Base-by-base conservation (phyloP, 306 rosid genomes). In the Heteromeles arbutifolia region DNA sequence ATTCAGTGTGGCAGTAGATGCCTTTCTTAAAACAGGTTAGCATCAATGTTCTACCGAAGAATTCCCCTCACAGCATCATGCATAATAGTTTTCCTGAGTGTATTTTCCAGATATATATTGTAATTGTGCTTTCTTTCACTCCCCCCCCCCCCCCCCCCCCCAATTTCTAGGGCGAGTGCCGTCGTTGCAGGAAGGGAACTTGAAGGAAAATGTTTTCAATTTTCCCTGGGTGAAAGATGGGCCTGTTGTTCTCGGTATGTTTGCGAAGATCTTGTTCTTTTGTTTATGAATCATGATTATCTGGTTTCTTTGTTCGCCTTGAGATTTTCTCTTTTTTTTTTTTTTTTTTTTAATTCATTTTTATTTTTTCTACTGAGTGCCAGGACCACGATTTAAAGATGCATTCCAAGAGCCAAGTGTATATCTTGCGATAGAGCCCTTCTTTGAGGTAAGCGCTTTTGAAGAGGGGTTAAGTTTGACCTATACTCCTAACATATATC, bases 321-420 rank as follows among this genome's bases (percentile, higher is more conserved):
- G 58, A 74, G 8, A 21, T 64, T 15, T 64, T 64, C 21, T 6
- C 10, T 64, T 18, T 4, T 12, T n/a, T 29, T 3, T 29, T 34
- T 34, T 34, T 1, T 7, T 37, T 37, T 31, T 31, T 31, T 31
- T 3, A 37, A 13, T 22, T 32, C 58, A 14, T 34, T 37, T 39
- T 11, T 65, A 31, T 31, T 64, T 29, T 64, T 78, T 34, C 45
- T 70, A 68, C 59, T 43, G 64, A 62, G 64, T 74, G 77, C 26
- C 87, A 94, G 99, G 99, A 76, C 85, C 97, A 63, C 90, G 98
- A 84, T 78, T 92, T 80, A 95, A 90, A 86, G 99, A 95, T 69
- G 98, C 98, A 74, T 95, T 95, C 81, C 99, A 92, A 76, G 98
- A 95, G 73, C 93, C 99, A n/a, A 85, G 86, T 80, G 80, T 84